Evolutionary conservation across 352 stramenopile species (phyloP), one percentile per base, ranked within the genome.

Genomic region (Globisporangium recalcitrans): DNA sequence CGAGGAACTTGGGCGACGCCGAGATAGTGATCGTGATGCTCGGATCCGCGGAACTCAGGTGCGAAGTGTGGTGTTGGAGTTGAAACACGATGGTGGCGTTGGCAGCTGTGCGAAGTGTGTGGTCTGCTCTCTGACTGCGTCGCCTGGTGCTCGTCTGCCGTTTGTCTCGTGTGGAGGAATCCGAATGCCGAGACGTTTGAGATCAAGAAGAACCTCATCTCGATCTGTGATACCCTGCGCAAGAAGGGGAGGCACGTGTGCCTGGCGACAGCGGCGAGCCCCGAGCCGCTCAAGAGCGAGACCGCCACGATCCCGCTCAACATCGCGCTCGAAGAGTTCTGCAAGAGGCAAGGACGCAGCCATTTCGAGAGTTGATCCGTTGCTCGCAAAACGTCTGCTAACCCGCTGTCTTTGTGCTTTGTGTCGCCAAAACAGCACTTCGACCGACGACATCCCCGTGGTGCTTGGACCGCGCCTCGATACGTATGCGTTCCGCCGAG

Each of bases 211-310:
- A 88, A 92, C 60, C 70, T 95, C 62, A 68, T 85, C 34, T 70
- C 79, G 53, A 81, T 93, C 29, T 91, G 82, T 63, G 83, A 95
- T 70, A 75, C 85, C 2, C 62, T 95, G 60, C 73, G 76, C 34
- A 95, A 91, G 73, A 93, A 95, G 61, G 79, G 81, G 27, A 92
- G 93, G 69, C 72, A 81, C 27, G 85, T 95, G 27, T 92, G 79
- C 48, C 51, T 91, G 36, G 85, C 80, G 22, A 88, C 85, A 0
- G 67, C 81, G 10, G 82, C 72, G 22, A 91, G 75, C 29, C 52
- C 74, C 24, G 63, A 75, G 5, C 82, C 71, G 52, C 68, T 73
- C 44, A 63, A 53, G 22, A 75, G 60, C 40, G 71, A 80, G 11
- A 64, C 60, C 0, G 70, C 79, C 38, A 74, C 49, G 52, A 57